These are phyloP conservation scores for Calocera cornea DNA, from an alignment of 768 basidiomycete genomes.

Conservation along the genomic window DNA sequence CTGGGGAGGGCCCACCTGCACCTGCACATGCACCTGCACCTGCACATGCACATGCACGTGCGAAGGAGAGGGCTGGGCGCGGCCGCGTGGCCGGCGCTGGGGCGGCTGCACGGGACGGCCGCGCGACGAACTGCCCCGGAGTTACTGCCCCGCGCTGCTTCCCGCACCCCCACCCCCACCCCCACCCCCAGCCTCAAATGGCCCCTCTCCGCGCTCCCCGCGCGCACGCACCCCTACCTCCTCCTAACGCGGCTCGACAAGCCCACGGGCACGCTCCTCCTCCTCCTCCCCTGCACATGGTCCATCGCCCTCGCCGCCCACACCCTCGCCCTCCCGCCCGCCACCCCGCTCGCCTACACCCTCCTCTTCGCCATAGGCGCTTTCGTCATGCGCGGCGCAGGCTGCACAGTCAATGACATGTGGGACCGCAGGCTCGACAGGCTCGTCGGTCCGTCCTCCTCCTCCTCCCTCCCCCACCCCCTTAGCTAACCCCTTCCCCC, in stretches of 20 bases:
- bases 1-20: too few species aligned
- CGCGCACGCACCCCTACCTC: conserved; percentile 47
- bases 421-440: conserved; percentile 91
- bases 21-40: too few species aligned
- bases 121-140: too few species aligned
- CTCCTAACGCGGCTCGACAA: conserved; percentile 86
- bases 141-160: too few species aligned
- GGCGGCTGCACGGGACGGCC: too few species aligned
- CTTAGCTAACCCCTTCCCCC: not conserved
- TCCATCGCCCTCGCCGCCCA: conserved; percentile 95
- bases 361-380: conserved; percentile 81
- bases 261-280: conserved; percentile 81
- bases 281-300: conserved; percentile 98
- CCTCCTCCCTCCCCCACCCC: not conserved
- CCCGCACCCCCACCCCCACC: not conserved
- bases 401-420: conserved; percentile 98
- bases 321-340: conserved; percentile 50
- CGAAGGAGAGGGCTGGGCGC: too few species aligned
- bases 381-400: conserved; percentile 90
- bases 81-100: too few species aligned
- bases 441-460: conserved; percentile 56
- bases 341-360: conserved; percentile 60
- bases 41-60: too few species aligned
- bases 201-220: not conserved
- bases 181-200: not conserved